A percentile compares a stretch with the other conserved stretches of the same genome.
Conservation (phyloP, 2,329 filamentous ascomycete species). For the Trichophyton simii region DNA sequence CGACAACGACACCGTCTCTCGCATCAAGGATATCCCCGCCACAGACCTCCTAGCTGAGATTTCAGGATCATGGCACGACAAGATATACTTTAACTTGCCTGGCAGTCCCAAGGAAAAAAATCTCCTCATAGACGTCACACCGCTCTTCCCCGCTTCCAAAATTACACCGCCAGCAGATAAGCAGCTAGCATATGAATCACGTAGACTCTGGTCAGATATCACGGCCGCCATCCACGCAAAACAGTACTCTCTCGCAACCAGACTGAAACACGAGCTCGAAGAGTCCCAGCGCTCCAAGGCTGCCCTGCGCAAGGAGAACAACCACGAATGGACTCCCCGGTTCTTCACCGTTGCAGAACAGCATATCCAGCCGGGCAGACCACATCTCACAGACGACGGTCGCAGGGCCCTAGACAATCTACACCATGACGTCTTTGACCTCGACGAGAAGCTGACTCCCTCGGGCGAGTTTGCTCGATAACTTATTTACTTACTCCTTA, state of each 20-base stretch:
- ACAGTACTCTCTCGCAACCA: constrained; percentile 73
- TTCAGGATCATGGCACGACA: constrained; percentile 72
- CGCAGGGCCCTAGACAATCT: constrained; percentile 44
- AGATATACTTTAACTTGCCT: constrained; percentile 48
- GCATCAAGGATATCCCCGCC: constrained; percentile 75
- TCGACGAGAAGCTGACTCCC: constrained; percentile 29
- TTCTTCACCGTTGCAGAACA: constrained; percentile 57
- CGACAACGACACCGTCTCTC: constrained; percentile 65
- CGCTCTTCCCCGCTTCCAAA: constrained; percentile 68
- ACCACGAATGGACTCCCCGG: constrained; percentile 65
- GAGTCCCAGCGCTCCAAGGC: constrained; percentile 79
- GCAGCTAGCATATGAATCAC: constrained; percentile 80
- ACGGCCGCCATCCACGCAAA: constrained; percentile 74
- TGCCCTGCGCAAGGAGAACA: constrained; percentile 58
- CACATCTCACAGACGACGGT: constrained; percentile 53
- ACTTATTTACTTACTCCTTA: background rate
- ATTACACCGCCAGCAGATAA: constrained; percentile 60
- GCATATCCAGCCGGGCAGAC: constrained; percentile 47
- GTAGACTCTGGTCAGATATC: constrained; percentile 75
- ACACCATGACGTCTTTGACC: constrained; percentile 39
- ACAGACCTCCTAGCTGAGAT: constrained; percentile 72
- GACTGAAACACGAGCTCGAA: constrained; percentile 80
- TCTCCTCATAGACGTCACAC: constrained; percentile 78
- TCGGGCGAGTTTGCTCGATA: background rate
- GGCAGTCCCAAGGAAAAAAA: constrained; percentile 38